Evolutionary conservation across 2,329 filamentous ascomycete genomes (phyloP), one percentile per base, ranked within the genome.

Genomic region (Apiospora kogelbergensis): DNA sequence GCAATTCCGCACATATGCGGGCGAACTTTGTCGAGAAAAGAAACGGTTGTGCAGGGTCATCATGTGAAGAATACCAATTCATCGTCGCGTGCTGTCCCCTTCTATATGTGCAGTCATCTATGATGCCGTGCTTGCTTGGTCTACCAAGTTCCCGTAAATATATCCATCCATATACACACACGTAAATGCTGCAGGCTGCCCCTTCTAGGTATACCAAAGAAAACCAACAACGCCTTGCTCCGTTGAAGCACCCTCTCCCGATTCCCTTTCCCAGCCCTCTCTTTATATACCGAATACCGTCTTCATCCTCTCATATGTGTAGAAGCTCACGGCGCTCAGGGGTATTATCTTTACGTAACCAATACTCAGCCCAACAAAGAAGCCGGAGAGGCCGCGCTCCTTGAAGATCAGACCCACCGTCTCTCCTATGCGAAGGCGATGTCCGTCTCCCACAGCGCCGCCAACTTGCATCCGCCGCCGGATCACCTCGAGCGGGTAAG

Each of bases 331-430:
- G 15, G 96, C 96, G 37, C 83, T 89, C 93, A 99, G 92, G 3
- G 96, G 96, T 71, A 98, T 86, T 66, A 98, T 89, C 83, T 99
- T 99, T 76, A 94, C 88, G 80, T 98, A 99, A 9, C 96, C 96
- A 80, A 99, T 98, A 1, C 92, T 93, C 78, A 99, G 82, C 0
- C 96, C 96, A 13, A 98, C 91, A 80, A 94, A 99, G 83, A 97
- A 98, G 0, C 96, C 96, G 66, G 87, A 85, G 70, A 91, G 81
- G 0, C 96, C 96, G 68, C 86, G 87, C 81, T 98, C 94, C 63
- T 86, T 83, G 73, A 90, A 90, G 72, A 99, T 96, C 77, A 90
- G 86, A 72, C 81, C 83, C 3, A 90, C 90, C 1, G 95, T 97
- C 81, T 98, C 95, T 20, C 84, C 82, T 72, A 99, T 93, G 66